phyloP scores from a whole-genome alignment of 148 eudicot species.

The Heliamphora exappendiculata region DNA sequence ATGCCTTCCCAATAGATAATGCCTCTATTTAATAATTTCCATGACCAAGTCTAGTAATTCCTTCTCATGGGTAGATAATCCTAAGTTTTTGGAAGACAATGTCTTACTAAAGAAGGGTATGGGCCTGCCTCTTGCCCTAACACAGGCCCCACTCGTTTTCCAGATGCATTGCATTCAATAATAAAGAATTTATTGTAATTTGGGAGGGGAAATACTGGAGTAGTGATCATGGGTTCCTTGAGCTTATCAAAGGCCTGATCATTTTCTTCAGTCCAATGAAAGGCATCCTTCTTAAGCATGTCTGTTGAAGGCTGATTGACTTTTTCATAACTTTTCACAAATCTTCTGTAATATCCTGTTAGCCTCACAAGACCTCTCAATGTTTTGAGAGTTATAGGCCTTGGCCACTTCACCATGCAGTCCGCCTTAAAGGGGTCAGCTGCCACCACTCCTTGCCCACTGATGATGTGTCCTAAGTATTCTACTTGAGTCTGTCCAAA shows the following conservation, averaged over 20 bases:
- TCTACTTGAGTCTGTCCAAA: too few relatives aligned
- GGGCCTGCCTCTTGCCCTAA: background rate
- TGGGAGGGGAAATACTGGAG: background rate
- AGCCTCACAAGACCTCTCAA: background rate
- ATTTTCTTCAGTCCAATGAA: background rate
- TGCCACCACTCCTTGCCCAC: too few relatives aligned
- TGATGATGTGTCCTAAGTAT: too few relatives aligned
- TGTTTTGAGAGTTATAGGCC: background rate
- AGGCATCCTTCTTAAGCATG: background rate
- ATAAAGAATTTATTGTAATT: background rate
- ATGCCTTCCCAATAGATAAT: background rate
- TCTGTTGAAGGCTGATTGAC: background rate
- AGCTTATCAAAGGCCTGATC: background rate
- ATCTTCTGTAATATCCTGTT: background rate
- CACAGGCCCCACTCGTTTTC: background rate
- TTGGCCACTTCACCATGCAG: background rate
- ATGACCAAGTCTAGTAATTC: background rate
- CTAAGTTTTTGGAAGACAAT: background rate
- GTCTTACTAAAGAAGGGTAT: background rate
- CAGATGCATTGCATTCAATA: background rate
- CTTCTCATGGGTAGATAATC: background rate
- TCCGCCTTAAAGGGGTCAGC: background rate
- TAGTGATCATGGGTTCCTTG: background rate
- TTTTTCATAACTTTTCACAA: background rate
- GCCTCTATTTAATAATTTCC: background rate